Conservation (phyloP, 345 rosid species). For the Ceriops decandra region DNA sequence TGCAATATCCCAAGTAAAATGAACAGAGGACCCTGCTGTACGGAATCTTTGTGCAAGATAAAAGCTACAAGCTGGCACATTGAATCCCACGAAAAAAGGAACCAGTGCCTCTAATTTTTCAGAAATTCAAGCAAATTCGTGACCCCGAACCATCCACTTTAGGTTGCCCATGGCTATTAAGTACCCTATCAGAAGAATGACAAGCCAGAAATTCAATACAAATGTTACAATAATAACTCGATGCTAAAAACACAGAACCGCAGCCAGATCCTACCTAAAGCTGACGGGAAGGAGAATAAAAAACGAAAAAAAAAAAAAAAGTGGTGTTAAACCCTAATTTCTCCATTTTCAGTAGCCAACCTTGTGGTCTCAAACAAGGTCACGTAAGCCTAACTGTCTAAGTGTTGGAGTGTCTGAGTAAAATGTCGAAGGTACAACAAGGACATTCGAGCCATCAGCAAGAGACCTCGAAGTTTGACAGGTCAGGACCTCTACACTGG, state of each 20-base stretch:
- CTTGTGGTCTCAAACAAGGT: slow-evolving; percentile 10
- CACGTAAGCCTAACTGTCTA: slow-evolving; percentile 16
- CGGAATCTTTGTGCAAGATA: too few relatives aligned
- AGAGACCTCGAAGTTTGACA: slow-evolving; percentile 50
- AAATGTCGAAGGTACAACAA: slow-evolving; percentile 17
- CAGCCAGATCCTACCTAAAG: slow-evolving; percentile 29
- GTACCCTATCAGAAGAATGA: slow-evolving; percentile 18
- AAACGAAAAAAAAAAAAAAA: neutral
- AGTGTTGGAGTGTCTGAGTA: slow-evolving; percentile 8
- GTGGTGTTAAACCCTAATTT: slow-evolving; percentile 21
- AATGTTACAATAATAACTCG: slow-evolving; percentile 15
- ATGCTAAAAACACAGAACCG: slow-evolving; percentile 24
- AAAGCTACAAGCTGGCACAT: too few relatives aligned
- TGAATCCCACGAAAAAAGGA: too few relatives aligned
- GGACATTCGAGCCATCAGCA: slow-evolving; percentile 27
- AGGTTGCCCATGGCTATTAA: slow-evolving; percentile 19
- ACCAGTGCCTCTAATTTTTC: too few relatives aligned
- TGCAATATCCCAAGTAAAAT: too few relatives aligned
- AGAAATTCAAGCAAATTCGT: neutral
- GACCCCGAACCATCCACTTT: slow-evolving; percentile 9
- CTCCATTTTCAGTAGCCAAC: slow-evolving; percentile 15
- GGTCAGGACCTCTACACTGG: slow-evolving; percentile 48
- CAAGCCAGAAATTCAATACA: slow-evolving; percentile 25
- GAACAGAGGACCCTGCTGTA: too few relatives aligned
- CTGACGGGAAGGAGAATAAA: slow-evolving; percentile 1